Base-by-base conservation (phyloP, 2,329 filamentous ascomycete genomes). In the Aspergillus latus region DNA sequence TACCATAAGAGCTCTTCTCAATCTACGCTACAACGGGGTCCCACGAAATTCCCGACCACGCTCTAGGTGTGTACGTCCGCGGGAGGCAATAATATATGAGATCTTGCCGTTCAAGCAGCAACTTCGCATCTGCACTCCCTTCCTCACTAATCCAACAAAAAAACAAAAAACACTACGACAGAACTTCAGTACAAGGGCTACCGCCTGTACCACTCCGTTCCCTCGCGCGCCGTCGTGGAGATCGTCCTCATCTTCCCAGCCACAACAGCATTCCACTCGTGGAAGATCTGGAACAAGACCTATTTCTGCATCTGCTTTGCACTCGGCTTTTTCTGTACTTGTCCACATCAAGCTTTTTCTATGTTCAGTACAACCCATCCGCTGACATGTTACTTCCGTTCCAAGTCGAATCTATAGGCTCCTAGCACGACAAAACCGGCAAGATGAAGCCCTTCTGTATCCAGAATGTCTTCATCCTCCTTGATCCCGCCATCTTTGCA, bases 381-480 rank as follows among this genome's bases (percentile, higher is more conserved):
- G 21, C 21, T 21, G 3, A 21, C 21, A 21, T 21, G n/a, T 13
- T 46, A n/a, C 11, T 13, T 36, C 10, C 15, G 11, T 16, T 10
- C 16, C 43, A 21, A 82, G 79, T 83, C 67, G 79, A 84, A 60
- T 60, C 64, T 5, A 62, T 71, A 42, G 68, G 69, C 45, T 71
- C 71, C 46, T 59, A 64, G n/a, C 15, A 52, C 11, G 32, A 54
- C n/a, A 52, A 51, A 1, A 50, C 53, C 7, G 42, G 51, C 11
- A 56, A 46, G 42, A 54, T 51, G 55, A 30, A 63, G 57, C 37
- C 64, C 60, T 75, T 69, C 54, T 64, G 69, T 7, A 62, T 73
- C 3, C 73, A 76, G 54, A 67, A 66, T 3, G 54, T 74, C 0
- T 55, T 69, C n/a, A 64, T 73, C 40, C 68, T 77, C 2, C 61